Conservation (phyloP, 352 stramenopile species). For the Globisporangium irregulare region DNA sequence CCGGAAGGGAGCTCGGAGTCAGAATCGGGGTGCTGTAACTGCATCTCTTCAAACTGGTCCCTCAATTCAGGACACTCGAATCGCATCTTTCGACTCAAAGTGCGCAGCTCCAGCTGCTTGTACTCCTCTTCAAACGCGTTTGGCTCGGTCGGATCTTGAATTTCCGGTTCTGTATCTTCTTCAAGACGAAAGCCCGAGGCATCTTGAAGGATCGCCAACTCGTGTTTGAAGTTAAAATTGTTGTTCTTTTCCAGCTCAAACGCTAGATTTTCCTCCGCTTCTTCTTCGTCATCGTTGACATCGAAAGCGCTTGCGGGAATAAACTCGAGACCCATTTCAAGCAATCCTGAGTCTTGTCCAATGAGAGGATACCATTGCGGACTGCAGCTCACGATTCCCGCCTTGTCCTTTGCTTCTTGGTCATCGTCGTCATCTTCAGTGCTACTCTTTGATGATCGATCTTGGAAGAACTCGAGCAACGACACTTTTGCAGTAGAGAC, state of each 20-base stretch:
- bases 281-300: constrained; percentile 13
- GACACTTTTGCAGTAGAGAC: constrained; percentile 37
- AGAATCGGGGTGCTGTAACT: neutral
- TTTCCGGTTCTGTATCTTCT: constrained; percentile 6
- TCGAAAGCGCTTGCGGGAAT: constrained; percentile 23
- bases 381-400: constrained; percentile 19
- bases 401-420: constrained; percentile 6
- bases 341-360: constrained; percentile 35
- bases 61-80: constrained; percentile 27
- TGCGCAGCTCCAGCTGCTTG: constrained; percentile 13
- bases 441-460: constrained; percentile 6
- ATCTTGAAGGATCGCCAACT: neutral
- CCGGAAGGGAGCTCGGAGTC: neutral
- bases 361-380: constrained; percentile 46
- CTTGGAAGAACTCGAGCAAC: constrained; percentile 29
- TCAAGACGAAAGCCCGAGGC: neutral
- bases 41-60: constrained; percentile 6
- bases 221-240: constrained; percentile 1
- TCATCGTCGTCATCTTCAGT: neutral
- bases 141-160: constrained; percentile 20
- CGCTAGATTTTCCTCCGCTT: neutral
- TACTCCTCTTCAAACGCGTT: constrained; percentile 12
- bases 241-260: constrained; percentile 1
- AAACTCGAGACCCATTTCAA: constrained; percentile 57
- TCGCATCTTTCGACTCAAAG: constrained; percentile 18